phyloP scores from a whole-genome alignment of 2,329 filamentous ascomycete genomes.

The Monosporascus sp. region DNA sequence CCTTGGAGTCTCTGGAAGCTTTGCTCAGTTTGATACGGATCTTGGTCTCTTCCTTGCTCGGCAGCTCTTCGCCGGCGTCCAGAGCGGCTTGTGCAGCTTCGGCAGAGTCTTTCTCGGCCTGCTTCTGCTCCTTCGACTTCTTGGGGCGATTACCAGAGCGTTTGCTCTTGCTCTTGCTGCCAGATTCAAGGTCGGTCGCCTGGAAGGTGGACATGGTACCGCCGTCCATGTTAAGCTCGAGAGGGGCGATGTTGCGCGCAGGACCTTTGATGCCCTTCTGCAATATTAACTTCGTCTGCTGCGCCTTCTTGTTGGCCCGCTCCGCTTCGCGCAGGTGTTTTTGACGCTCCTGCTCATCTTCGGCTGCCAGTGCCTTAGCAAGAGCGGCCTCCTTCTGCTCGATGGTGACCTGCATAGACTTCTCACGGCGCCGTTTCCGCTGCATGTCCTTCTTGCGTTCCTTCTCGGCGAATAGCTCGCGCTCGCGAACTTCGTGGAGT shows the following conservation, averaged over 20 bases:
- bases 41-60: conserved; percentile 52
- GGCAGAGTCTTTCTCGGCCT: conserved; percentile 75
- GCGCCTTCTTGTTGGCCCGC: conserved; percentile 86
- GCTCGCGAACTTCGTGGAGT: conserved; percentile 79
- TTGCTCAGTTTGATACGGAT: conserved; percentile 61
- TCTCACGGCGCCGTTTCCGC: conserved; percentile 89
- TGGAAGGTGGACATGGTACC: conserved; percentile 83
- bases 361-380: conserved; percentile 68
- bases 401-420: conserved; percentile 89
- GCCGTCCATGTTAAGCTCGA: conserved; percentile 78
- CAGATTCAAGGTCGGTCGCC: conserved; percentile 53
- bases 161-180: conserved; percentile 43
- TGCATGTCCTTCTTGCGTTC: conserved; percentile 99
- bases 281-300: conserved; percentile 80
- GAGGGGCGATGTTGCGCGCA: conserved; percentile 59
- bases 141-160: conserved; percentile 67
- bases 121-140: conserved; percentile 85
- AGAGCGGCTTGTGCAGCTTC: conserved; percentile 82
- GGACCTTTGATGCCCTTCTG: conserved; percentile 81
- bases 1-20: conserved; percentile 35
- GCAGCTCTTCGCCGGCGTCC: conserved; percentile 71
- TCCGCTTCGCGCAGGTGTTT: conserved; percentile 82
- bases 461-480: conserved; percentile 90
- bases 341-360: conserved; percentile 76
- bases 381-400: conserved; percentile 84